These are phyloP conservation scores for Aureobasidium leucospermi DNA, from an alignment of 2,329 filamentous ascomycete species.

Conservation along the genomic window DNA sequence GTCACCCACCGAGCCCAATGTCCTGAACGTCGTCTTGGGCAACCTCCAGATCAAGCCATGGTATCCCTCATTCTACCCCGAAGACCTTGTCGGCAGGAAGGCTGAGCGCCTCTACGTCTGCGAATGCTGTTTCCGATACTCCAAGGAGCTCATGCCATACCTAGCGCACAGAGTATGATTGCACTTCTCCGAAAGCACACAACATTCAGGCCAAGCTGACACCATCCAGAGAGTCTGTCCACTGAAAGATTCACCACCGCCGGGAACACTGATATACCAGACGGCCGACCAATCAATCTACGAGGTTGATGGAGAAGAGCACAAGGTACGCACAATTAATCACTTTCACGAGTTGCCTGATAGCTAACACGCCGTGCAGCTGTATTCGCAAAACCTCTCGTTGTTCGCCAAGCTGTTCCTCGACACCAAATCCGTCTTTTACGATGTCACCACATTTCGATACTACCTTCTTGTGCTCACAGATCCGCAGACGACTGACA, in stretches of 20 bases:
- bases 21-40: conserved; percentile 79
- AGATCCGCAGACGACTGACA: conserved; percentile 33
- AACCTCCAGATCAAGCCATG: conserved; percentile 79
- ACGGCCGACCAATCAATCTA: conserved; percentile 78
- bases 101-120: conserved; percentile 69
- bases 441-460: conserved; percentile 88
- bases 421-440: conserved; percentile 97
- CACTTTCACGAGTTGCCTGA: background rate
- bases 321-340: conserved; percentile 43
- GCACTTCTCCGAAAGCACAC: background rate
- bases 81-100: conserved; percentile 49
- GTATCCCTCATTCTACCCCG: conserved; percentile 83
- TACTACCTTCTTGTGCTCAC: conserved; percentile 87
- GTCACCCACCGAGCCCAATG: conserved; percentile 53
- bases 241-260: conserved; percentile 39
- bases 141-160: conserved; percentile 45
- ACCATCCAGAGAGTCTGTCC: conserved; percentile 36
- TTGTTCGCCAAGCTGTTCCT: conserved; percentile 96
- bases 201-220: conserved; percentile 21
- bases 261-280: conserved; percentile 70
- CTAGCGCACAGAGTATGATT: conserved; percentile 25
- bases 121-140: conserved; percentile 90
- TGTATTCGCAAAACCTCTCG: conserved; percentile 92
- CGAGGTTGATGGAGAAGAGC: conserved; percentile 83
- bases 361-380: conserved; percentile 25